Conservation (phyloP, 257 asterid genomes). For the Nyctanthes arbortristis region DNA sequence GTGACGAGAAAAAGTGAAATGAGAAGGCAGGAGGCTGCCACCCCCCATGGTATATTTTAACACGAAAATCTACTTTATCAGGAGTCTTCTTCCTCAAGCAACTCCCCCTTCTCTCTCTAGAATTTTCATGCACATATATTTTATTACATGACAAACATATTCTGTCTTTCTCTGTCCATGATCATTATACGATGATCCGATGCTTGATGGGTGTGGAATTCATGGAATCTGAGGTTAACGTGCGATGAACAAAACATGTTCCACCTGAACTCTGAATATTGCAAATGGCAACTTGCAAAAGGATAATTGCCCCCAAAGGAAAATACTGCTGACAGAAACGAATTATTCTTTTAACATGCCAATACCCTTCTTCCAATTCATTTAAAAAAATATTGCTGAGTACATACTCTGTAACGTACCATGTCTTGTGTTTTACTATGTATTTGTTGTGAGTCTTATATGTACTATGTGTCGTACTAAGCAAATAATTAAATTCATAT, state of each 20-base stretch:
- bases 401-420: too few species aligned
- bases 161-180: background rate
- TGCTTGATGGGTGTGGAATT: conserved; percentile 36
- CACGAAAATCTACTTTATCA: conserved; percentile 38
- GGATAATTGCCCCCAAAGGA: conserved; percentile 2
- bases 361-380: conserved; percentile 3
- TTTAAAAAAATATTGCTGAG: background rate
- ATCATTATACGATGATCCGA: conserved; percentile 20
- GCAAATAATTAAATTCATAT: too few species aligned
- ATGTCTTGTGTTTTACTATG: too few species aligned
- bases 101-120: conserved; percentile 15
- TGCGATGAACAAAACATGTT: too few species aligned
- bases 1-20: background rate
- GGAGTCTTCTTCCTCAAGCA: conserved; percentile 40
- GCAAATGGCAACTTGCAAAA: background rate
- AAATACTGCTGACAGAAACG: conserved; percentile 21
- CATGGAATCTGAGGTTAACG: conserved; percentile 44
- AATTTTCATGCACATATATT: conserved; percentile 1
- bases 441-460: too few species aligned
- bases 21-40: conserved; percentile 28
- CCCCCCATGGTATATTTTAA: conserved; percentile 32
- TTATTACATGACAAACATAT: background rate
- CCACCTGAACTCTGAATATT: too few species aligned
- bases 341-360: conserved; percentile 43
- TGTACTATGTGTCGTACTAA: too few species aligned